Evolutionary conservation across 1,284 basidiomycete genomes (phyloP).

Genomic region (Naganishia albida): DNA sequence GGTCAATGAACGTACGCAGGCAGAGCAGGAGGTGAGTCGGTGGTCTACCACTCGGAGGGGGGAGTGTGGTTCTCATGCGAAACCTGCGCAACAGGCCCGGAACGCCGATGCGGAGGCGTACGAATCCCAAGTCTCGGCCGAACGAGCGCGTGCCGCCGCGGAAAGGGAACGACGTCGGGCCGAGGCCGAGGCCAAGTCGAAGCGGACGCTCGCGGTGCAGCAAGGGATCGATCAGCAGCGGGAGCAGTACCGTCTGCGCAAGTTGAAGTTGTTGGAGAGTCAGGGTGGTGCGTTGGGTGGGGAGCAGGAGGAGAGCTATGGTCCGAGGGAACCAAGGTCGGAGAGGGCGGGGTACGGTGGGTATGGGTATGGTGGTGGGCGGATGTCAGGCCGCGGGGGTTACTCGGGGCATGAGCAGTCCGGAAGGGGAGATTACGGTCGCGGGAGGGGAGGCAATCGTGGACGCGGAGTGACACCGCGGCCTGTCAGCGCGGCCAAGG

Average conservation of each 20-base stretch:
- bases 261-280: slow-evolving; percentile 15
- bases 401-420: neutral
- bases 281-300: slow-evolving; percentile 12
- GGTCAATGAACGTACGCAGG: slow-evolving; percentile 30
- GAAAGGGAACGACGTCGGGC: slow-evolving; percentile 16
- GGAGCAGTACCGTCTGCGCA: slow-evolving; percentile 24
- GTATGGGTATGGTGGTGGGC: slow-evolving; percentile 22
- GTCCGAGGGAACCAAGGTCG: neutral
- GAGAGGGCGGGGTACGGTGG: slow-evolving; percentile 14
- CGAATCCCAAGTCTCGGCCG: slow-evolving; percentile 12
- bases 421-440: slow-evolving; percentile 2
- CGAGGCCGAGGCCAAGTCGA: slow-evolving; percentile 24
- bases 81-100: neutral
- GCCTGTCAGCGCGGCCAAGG: neutral
- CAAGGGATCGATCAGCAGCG: slow-evolving; percentile 17
- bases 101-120: slow-evolving; percentile 25
- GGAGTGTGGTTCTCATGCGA: neutral
- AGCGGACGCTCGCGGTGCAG: slow-evolving; percentile 21
- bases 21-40: slow-evolving; percentile 25
- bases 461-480: slow-evolving; percentile 5
- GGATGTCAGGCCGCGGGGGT: neutral
- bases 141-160: slow-evolving; percentile 2
- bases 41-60: no score
- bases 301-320: neutral
- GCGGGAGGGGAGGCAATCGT: neutral